Evolutionary conservation across 257 asterid species (phyloP), one percentile per base, ranked within the genome.

Genomic region (Ajuga chamaepitys): DNA sequence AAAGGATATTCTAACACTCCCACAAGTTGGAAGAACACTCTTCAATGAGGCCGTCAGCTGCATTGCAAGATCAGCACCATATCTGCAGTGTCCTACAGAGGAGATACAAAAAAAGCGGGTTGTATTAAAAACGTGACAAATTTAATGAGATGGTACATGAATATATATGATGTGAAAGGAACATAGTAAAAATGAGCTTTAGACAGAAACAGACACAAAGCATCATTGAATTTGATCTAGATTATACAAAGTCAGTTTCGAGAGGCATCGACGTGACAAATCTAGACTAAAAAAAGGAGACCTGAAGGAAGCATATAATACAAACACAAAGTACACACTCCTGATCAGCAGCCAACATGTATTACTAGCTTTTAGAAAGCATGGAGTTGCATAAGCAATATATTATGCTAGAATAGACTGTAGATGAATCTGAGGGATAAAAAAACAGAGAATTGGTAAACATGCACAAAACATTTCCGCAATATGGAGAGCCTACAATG

Each of bases 1-100:
- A 80, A 91, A 91, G 54, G 96, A 91, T 66, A 88, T 74, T 75
- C 94, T 79, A 64, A 91, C 70, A 70, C 84, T 82, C 76, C 96
- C 98, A 79, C 98, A 91, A 59, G 88, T 83, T 60, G 85, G 82
- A 62, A 91, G 87, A 71, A 77, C 83, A 41, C 70, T 70, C 73
- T 70, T 81, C 79, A 91, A 72, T 47, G 85, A 78, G 54, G 80
- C 78, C 64, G 73, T 60, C 72, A 91, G 82, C 79, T 91, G 85
- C 76, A 70, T 66, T 46, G 94, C 94, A 67, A 91, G 88, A 71
- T 91, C 91, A 35, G 75, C 82, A 46, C 94, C 95, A 51, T 91
- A 91, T 71, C 77, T 81, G 80, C 98, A 91, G 74, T 82, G 89
- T 53, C 89, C 98, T 91, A 56, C 48, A 73, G 45, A 46, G 45